These are phyloP conservation scores for Sicyos edulis DNA, from an alignment of 306 rosid species.

Conservation along the genomic window DNA sequence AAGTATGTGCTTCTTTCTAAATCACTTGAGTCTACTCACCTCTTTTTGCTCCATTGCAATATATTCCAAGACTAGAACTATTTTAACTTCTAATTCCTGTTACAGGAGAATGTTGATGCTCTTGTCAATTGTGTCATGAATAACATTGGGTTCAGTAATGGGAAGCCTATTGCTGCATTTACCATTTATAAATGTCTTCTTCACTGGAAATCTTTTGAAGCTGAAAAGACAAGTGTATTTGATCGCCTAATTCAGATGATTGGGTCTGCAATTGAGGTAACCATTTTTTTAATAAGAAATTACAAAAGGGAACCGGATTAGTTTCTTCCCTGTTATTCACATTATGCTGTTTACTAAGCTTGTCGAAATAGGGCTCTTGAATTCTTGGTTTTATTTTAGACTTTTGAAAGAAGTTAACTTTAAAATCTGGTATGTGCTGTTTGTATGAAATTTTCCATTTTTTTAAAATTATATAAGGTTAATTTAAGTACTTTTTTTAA, in stretches of 20 bases:
- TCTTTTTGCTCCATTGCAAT: neutral
- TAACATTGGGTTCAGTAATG: slow-evolving; percentile 79
- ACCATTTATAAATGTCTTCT: slow-evolving; percentile 96
- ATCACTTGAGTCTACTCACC: slow-evolving; percentile 18
- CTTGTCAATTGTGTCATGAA: slow-evolving; percentile 74
- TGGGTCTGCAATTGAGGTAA: slow-evolving; percentile 97
- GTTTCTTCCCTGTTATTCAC: neutral
- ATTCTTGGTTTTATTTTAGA: neutral
- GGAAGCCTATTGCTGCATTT: slow-evolving; percentile 96
- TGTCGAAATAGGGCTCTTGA: neutral
- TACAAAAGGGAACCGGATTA: neutral
- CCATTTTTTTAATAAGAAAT: too few relatives aligned
- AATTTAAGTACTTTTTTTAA: too few relatives aligned
- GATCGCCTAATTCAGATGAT: slow-evolving; percentile 99
- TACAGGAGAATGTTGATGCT: slow-evolving; percentile 92
- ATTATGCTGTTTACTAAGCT: slow-evolving; percentile 1
- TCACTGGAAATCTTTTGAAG: slow-evolving; percentile 99
- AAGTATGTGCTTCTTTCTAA: slow-evolving; percentile 51
- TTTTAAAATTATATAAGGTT: too few relatives aligned
- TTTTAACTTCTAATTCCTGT: slow-evolving; percentile 27
- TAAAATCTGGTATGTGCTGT: too few relatives aligned
- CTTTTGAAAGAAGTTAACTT: too few relatives aligned
- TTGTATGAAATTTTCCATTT: too few relatives aligned
- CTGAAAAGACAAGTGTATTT: slow-evolving; percentile 97
- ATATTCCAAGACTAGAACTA: slow-evolving; percentile 6